Percentiles rank a stretch among this genome's conserved stretches.
Conservation (phyloP, 345 rosid species). For the Salix arbutifolia region DNA sequence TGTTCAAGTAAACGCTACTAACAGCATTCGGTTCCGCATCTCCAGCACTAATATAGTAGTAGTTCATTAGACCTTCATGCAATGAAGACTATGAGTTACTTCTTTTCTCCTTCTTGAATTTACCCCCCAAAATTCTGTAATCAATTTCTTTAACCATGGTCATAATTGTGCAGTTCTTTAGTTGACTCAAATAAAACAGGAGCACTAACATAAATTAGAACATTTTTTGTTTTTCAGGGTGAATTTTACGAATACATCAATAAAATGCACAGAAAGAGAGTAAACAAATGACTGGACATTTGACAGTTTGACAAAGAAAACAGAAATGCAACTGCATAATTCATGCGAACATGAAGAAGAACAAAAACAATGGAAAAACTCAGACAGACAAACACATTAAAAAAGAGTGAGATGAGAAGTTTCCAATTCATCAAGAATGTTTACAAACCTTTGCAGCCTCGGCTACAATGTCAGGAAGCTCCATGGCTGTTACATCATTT, state of each 20-base stretch:
- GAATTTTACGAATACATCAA: neutral
- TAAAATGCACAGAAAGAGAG: neutral
- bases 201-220: neutral
- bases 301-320: neutral
- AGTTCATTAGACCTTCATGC: too few relatives aligned
- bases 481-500: conserved; percentile 95
- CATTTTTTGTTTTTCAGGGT: neutral
- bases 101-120: neutral
- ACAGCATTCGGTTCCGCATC: neutral
- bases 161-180: neutral
- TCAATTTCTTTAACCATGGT: neutral
- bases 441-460: conserved; percentile 88
- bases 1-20: neutral
- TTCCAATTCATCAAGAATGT: conserved; percentile 2
- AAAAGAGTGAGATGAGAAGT: neutral
- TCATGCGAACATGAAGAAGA: neutral
- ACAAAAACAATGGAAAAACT: neutral
- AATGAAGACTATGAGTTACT: neutral
- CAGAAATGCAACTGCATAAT: neutral
- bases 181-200: neutral
- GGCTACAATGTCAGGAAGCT: conserved; percentile 92
- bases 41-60: neutral
- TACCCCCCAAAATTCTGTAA: neutral
- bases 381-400: neutral
- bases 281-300: neutral